Evolutionary conservation across 371 early-diverging fungal species (phyloP), one percentile per base, ranked within the genome.

Genomic region (Paraphysoderma sedebokerense): DNA sequence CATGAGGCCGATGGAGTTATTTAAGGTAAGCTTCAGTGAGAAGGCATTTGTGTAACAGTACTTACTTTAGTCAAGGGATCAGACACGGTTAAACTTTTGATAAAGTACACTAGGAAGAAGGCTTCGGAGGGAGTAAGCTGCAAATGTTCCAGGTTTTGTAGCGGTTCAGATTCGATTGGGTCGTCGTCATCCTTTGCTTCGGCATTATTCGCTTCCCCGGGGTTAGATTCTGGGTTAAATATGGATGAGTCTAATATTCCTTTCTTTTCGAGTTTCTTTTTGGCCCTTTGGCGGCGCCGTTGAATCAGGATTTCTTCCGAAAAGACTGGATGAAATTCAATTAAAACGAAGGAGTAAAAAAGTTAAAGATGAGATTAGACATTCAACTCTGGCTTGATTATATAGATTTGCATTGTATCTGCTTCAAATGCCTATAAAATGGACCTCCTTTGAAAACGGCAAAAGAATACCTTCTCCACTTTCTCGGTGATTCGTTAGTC

Each of bases 91-190:
- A n/a, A n/a, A n/a, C n/a, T n/a, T n/a, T n/a, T n/a, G n/a, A n/a
- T n/a, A n/a, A n/a, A n/a, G n/a, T 63, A 75, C 0, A 58, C 55
- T 2, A 84, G 53, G 52, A 78, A 84, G 38, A 78, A 74, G 0
- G 76, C 73, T 55, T 84, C 84, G 38, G 70, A 76, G 5, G 74
- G 48, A 40, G 71, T 74, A 1, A 84, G 56, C 39, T 72, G 72
- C 33, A 70, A 54, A 22, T 61, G 58, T 48, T 82, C 82, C 17
- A 63, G 59, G 51, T 75, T 65, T 38, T 44, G 50, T 8, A 49
- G 38, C 0, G 46, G 26, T 0, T 51, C 47, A 15, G 37, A 29
- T 2, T 39, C 48, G 9, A 49, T 24, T 22, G 57, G 12, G 29
- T 58, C 56, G 5, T 33, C 36, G 8, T 47, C 28, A 15, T 50